Evolutionary conservation across 352 stramenopile species (phyloP), one percentile per base, ranked within the genome.

Genomic region (Globisporangium lucens): DNA sequence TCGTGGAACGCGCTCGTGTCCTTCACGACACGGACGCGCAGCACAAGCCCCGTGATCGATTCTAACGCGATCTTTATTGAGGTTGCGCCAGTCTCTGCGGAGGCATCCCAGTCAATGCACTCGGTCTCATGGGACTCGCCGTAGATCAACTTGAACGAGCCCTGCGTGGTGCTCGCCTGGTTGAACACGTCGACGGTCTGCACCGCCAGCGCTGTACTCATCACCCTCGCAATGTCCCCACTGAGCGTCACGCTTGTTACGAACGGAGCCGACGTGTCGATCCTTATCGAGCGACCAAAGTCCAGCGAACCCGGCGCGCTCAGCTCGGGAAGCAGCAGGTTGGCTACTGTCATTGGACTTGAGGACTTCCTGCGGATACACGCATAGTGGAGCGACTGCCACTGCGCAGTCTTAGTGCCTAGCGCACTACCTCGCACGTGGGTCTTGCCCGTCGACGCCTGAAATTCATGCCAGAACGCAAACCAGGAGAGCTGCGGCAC

Each of bases 161-260:
- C 83, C 53, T 86, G 72, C 0, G 56, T 79, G 22, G 91, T 56
- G 36, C 74, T 85, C 20, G 51, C 73, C 8, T 63, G 58, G 24
- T 87, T 85, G 60, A 89, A 86, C 1, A 93, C 61, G 43, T 90
- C 83, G 30, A 93, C 58, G 0, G 80, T 90, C 46, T 93, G 85
- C 1, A 85, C 30, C 0, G 61, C 62, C 22, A 77, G 80, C 3
- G 75, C 69, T 20, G 64, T 70, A 3, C 68, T 78, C 43, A 86
- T 74, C 4, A 75, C 72, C 0, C 72, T 69, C 10, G 74, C 61
- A 6, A 79, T 67, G 51, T 83, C 75, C 8, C 79, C 80, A 22
- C 68, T 66, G 24, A 91, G 66, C 5, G 69, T 60, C 17, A 86
- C 68, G 12, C 61, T 76, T 9, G 68, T 36, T 5, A 91, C 71